Evolutionary conservation across 1,139 yeast genomes (phyloP).

Genomic region (Blastobotrys niveus): DNA sequence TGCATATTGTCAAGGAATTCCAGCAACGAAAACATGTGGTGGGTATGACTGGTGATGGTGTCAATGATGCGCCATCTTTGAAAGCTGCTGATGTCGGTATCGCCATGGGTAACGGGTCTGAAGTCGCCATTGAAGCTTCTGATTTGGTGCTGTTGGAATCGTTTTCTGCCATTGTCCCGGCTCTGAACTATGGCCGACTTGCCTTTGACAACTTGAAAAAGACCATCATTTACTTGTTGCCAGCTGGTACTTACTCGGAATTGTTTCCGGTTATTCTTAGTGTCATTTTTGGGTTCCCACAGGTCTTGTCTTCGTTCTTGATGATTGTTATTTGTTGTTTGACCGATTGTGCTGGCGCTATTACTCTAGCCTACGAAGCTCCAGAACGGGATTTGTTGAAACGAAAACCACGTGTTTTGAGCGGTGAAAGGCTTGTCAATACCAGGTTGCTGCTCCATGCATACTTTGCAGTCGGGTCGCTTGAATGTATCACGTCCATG

Average conservation of each 20-base stretch:
- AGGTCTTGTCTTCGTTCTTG: constrained; percentile 45
- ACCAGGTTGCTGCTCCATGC: constrained; percentile 41
- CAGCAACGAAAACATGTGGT: constrained; percentile 92
- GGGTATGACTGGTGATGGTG: constrained; percentile 99
- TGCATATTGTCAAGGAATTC: constrained; percentile 82
- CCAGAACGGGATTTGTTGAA: constrained; percentile 43
- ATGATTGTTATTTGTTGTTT: constrained; percentile 47
- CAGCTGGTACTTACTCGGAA: constrained; percentile 52
- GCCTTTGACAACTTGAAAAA: constrained; percentile 50
- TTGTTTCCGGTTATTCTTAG: constrained; percentile 49
- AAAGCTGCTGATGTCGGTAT: constrained; percentile 96
- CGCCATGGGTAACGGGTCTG: constrained; percentile 97
- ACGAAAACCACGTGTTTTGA: constrained; percentile 43
- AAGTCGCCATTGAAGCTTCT: constrained; percentile 97
- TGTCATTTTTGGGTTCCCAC: constrained; percentile 48
- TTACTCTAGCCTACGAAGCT: constrained; percentile 43
- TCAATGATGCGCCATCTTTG: constrained; percentile 97
- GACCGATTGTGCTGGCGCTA: constrained; percentile 46
- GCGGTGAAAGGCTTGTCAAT: constrained; percentile 44
- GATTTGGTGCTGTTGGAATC: constrained; percentile 69
- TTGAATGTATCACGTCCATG: constrained; percentile 42
- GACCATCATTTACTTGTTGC: constrained; percentile 46
- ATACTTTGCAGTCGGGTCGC: constrained; percentile 43
- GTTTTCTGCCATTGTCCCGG: constrained; percentile 46
- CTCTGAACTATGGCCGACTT: constrained; percentile 38